Evolutionary conservation across 176 grass and related monocot genomes (phyloP).

Genomic region (Puya raimondii): DNA sequence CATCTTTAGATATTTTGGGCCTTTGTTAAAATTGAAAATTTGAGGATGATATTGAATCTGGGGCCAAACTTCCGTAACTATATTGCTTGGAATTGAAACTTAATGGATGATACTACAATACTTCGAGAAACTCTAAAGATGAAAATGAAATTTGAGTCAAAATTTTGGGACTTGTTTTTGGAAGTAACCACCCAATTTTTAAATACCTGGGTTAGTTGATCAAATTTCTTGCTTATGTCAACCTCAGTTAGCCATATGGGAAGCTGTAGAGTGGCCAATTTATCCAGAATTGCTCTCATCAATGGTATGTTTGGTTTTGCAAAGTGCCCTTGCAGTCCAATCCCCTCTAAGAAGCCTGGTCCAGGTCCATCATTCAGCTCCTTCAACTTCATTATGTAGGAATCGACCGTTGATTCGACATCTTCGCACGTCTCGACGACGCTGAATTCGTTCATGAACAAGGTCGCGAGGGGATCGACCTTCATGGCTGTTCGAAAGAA

Average conservation of each 20-base stretch:
- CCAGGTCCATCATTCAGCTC: conserved; percentile 43
- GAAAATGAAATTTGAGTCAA: conserved; percentile 1
- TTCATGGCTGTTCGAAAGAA: conserved; percentile 65
- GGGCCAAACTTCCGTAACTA: no score
- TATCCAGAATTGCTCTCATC: conserved; percentile 73
- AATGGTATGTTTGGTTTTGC: conserved; percentile 58
- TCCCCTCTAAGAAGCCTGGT: conserved; percentile 58
- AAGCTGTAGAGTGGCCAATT: conserved; percentile 60
- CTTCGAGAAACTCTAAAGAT: no score
- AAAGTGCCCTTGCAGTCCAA: conserved; percentile 78
- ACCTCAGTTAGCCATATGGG: conserved; percentile 88
- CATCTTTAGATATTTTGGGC: no score
- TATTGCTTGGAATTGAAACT: no score
- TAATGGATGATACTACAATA: no score
- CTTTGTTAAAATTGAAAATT: no score
- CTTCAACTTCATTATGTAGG: conserved; percentile 42
- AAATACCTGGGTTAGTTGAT: conserved; percentile 33
- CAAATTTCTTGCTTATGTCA: conserved; percentile 51
- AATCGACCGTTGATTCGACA: conserved; percentile 59
- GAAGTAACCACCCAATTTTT: not conserved
- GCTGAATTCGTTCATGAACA: conserved; percentile 96
- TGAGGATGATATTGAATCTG: no score
- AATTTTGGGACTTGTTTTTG: not conserved
- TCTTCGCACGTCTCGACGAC: conserved; percentile 80
- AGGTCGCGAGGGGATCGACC: conserved; percentile 65